phyloP scores from a whole-genome alignment of 495 filamentous ascomycete species.

The Delitschia confertaspora region DNA sequence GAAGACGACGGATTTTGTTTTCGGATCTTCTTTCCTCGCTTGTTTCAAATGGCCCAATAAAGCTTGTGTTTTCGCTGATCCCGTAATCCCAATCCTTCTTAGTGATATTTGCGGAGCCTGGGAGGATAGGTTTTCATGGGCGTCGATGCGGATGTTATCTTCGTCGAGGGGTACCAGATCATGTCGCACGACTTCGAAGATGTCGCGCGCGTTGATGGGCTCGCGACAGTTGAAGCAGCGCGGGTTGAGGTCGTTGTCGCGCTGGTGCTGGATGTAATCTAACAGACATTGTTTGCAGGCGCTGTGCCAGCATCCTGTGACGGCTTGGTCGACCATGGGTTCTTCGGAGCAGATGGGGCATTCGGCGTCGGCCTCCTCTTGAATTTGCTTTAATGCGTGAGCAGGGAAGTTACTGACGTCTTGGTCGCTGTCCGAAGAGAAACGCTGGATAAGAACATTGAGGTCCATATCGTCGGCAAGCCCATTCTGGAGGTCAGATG shows the following conservation, averaged over 20 bases:
- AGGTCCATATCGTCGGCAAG: constrained; percentile 96
- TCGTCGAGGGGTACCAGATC: constrained; percentile 28
- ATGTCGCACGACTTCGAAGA: constrained; percentile 79
- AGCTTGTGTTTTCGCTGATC: constrained; percentile 79
- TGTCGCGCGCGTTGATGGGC: constrained; percentile 67
- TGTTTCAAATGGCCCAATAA: constrained; percentile 64
- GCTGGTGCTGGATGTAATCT: constrained; percentile 80
- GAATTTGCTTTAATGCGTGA: constrained; percentile 81
- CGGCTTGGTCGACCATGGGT: constrained; percentile 85
- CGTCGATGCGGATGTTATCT: constrained; percentile 27
- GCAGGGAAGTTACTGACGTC: constrained; percentile 65
- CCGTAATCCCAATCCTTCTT: constrained; percentile 65
- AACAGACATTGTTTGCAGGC: constrained; percentile 87
- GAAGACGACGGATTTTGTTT: constrained; percentile 87
- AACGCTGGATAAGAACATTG: constrained; percentile 70
- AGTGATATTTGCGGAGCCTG: constrained; percentile 60
- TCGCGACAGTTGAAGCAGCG: constrained; percentile 85
- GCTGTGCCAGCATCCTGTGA: constrained; percentile 94
- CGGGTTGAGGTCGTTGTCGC: constrained; percentile 60
- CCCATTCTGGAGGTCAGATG: constrained; percentile 68
- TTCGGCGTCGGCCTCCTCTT: constrained; percentile 76
- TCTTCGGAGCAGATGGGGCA: constrained; percentile 94
- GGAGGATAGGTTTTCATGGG: constrained; percentile 27
- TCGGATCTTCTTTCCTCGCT: constrained; percentile 50
- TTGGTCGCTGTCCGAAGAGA: constrained; percentile 58